Evolutionary conservation across 805 yeast species (phyloP).

Genomic region (Pichia pseudocactophila): DNA sequence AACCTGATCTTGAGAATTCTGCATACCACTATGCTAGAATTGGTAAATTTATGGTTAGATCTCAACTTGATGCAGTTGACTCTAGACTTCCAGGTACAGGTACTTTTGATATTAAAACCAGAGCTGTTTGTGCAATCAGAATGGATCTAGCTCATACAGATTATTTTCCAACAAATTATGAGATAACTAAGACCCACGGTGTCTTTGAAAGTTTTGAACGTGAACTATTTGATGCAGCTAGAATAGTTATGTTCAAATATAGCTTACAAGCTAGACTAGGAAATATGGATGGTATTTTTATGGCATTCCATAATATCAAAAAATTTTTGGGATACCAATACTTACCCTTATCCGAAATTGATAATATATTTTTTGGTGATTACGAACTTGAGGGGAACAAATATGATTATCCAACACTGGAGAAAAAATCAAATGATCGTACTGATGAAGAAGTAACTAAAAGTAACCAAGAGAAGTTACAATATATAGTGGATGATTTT

Average conservation of each 20-base stretch:
- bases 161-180: constrained; percentile 55
- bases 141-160: constrained; percentile 55
- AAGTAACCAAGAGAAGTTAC: constrained; percentile 8
- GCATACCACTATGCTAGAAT: constrained; percentile 64
- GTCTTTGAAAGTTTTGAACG: constrained; percentile 71
- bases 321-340: constrained; percentile 87
- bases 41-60: constrained; percentile 70
- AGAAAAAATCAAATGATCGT: constrained; percentile 1
- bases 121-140: constrained; percentile 84
- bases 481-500: constrained; percentile 18
- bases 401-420: constrained; percentile 5
- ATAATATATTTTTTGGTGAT: constrained; percentile 46
- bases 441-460: neutral
- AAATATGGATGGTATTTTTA: constrained; percentile 91
- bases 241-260: constrained; percentile 75
- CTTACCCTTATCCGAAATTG: constrained; percentile 65
- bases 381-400: neutral
- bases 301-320: constrained; percentile 81
- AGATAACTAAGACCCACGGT: constrained; percentile 54
- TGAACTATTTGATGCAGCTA: constrained; percentile 66
- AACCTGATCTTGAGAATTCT: constrained; percentile 9
- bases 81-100: constrained; percentile 79
- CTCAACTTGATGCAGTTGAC: constrained; percentile 84
- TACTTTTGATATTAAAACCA: constrained; percentile 81
- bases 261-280: constrained; percentile 90